Evolutionary conservation across 208 protist genomes (phyloP), one percentile per base, ranked within the genome.

Genomic region (Trypanosoma theileri): DNA sequence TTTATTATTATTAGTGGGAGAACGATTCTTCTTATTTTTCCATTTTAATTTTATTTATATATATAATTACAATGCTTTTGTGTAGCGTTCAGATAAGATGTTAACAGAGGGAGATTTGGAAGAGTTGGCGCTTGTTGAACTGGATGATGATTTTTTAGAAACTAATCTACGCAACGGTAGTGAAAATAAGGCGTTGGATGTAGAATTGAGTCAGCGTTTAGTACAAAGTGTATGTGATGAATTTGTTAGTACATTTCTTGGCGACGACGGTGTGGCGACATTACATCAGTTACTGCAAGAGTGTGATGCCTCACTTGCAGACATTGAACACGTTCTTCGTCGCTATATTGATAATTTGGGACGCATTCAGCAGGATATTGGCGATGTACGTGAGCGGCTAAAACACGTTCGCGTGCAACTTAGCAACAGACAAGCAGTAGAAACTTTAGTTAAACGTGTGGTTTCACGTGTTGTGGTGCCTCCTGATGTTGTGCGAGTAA

Each of bases 401-500:
- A 74, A 81, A 17, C 60, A 65, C 17, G 85, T 80, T 19, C 77
- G 79, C 0, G 62, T 85, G 13, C 59, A 78, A 58, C 79, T 93
- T 14, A 50, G 16, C 46, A 92, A 93, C 62, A 74, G 77, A 10
- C 67, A 71, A 2, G 45, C 41, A 22, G 71, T 84, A 55, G 86
- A 93, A 65, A 63, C 60, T 46, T 65, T 90, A 21, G 59, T 95
- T 63, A 88, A 84, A 76, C 62, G 56, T 26, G 75, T 80, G 13
- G 73, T 91, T 17, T 83, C 79, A 0, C 73, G 77, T 24, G 66
- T 92, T 21, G 76, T 95, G 11, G 75, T 95, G 19, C 85, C 90
- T 2, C 90, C 90, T 0, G 86, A 93, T 55, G 73, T 93, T 0
- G 85, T 95, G 64, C 87, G 85, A 59, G 80, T 92, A 16, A 74